Percentiles rank a stretch among this genome's conserved stretches.
phyloP scores from a whole-genome alignment of 2,329 filamentous ascomycete genomes.

The Tricladium varicosporioides region DNA sequence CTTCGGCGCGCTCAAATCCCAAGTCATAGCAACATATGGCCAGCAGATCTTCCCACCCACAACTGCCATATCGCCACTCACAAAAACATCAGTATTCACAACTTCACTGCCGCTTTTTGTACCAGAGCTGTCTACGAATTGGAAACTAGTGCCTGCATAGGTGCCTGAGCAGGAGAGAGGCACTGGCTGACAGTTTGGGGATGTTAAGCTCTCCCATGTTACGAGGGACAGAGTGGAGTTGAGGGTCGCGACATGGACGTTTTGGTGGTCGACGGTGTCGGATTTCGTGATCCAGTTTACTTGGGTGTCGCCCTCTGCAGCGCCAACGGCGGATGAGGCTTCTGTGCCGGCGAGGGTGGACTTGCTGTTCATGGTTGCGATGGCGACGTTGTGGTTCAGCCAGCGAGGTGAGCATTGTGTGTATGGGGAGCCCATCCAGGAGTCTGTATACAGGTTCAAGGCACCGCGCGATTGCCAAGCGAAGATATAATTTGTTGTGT shows the following conservation, averaged over 20 bases:
- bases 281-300: slow-evolving; percentile 56
- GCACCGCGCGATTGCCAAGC: slow-evolving; percentile 62
- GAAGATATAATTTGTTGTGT: slow-evolving; percentile 54
- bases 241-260: slow-evolving; percentile 57
- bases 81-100: slow-evolving; percentile 51
- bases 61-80: slow-evolving; percentile 62
- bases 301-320: slow-evolving; percentile 53
- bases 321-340: slow-evolving; percentile 53
- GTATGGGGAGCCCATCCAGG: slow-evolving; percentile 57
- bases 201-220: slow-evolving; percentile 59
- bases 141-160: slow-evolving; percentile 58
- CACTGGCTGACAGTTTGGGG: slow-evolving; percentile 52
- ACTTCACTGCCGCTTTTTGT: slow-evolving; percentile 50
- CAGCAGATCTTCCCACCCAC: slow-evolving; percentile 57
- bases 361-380: slow-evolving; percentile 56
- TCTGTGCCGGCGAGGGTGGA: slow-evolving; percentile 51
- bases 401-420: slow-evolving; percentile 40
- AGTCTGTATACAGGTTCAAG: slow-evolving; percentile 50
- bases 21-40: slow-evolving; percentile 57
- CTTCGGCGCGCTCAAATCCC: slow-evolving; percentile 41
- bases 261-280: slow-evolving; percentile 51
- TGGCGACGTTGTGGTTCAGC: slow-evolving; percentile 55
- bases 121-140: slow-evolving; percentile 52
- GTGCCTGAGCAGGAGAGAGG: slow-evolving; percentile 59
- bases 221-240: slow-evolving; percentile 51